Evolutionary conservation across 2,329 filamentous ascomycete genomes (phyloP).

Genomic region (Penicillium sp.): DNA sequence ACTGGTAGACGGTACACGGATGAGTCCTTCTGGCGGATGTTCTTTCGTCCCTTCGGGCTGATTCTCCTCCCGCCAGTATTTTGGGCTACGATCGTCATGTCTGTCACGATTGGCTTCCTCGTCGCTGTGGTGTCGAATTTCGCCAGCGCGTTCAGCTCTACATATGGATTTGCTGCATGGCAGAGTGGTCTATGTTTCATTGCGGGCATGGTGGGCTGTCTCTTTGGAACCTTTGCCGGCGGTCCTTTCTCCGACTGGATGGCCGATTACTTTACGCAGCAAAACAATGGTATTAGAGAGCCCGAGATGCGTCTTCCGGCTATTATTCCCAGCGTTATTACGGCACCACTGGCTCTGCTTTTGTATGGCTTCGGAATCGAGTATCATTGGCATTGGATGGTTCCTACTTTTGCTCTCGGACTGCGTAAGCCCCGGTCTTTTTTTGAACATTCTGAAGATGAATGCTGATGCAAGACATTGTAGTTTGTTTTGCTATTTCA

Average conservation of each 20-base stretch:
- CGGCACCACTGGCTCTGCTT: constrained; percentile 25
- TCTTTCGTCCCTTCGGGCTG: constrained; percentile 49
- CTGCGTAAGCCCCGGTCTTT: neutral
- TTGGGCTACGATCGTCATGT: constrained; percentile 53
- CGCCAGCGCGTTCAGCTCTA: constrained; percentile 21
- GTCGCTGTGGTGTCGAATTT: constrained; percentile 33
- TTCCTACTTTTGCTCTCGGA: constrained; percentile 52
- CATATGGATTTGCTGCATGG: constrained; percentile 24
- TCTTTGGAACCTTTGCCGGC: constrained; percentile 48
- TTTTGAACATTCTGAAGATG: too few relatives aligned
- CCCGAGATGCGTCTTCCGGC: constrained; percentile 33
- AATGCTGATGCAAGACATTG: neutral
- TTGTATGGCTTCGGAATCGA: constrained; percentile 31
- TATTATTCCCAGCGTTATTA: constrained; percentile 32
- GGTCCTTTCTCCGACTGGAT: constrained; percentile 37
- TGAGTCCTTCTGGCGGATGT: constrained; percentile 48
- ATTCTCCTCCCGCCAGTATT: constrained; percentile 52
- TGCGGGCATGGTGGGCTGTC: constrained; percentile 45
- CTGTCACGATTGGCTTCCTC: constrained; percentile 54
- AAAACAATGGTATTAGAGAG: constrained; percentile 28
- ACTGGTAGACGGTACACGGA: constrained; percentile 26
- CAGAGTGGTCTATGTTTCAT: constrained; percentile 50
- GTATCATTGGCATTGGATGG: constrained; percentile 40
- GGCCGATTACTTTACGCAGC: constrained; percentile 26
- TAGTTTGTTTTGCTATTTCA: constrained; percentile 55